Evolutionary conservation across 1,139 yeast species (phyloP).

Genomic region (Suhomyces anneliseae): DNA sequence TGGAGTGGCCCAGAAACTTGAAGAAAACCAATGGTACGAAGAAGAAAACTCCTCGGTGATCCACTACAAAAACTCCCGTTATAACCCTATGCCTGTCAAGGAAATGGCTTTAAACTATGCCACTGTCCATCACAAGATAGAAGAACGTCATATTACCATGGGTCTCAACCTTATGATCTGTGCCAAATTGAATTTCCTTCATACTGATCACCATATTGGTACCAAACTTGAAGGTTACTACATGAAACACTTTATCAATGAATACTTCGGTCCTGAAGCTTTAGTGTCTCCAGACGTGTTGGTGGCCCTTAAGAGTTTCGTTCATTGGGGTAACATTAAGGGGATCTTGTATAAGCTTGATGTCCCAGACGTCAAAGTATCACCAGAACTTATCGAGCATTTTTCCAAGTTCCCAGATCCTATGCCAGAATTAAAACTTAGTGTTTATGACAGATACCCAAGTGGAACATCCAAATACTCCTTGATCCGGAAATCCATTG

Average conservation of each 20-base stretch:
- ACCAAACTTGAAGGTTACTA: slow-evolving; percentile 48
- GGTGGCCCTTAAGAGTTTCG: slow-evolving; percentile 52
- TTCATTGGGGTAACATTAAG: slow-evolving; percentile 57
- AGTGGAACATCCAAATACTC: slow-evolving; percentile 55
- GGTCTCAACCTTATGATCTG: slow-evolving; percentile 48
- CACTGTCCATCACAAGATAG: slow-evolving; percentile 19
- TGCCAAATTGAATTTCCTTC: slow-evolving; percentile 53
- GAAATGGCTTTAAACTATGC: slow-evolving; percentile 33
- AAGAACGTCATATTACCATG: slow-evolving; percentile 35
- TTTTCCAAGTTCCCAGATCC: slow-evolving; percentile 48
- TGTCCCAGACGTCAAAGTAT: slow-evolving; percentile 40
- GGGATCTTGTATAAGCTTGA: slow-evolving; percentile 47
- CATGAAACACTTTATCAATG: slow-evolving; percentile 40
- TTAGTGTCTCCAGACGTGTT: slow-evolving; percentile 44
- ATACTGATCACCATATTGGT: slow-evolving; percentile 58
- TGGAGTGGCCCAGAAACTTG: slow-evolving; percentile 52
- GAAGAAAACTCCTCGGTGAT: slow-evolving; percentile 47
- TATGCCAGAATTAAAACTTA: slow-evolving; percentile 37
- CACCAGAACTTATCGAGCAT: slow-evolving; percentile 26
- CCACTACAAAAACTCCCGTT: slow-evolving; percentile 33
- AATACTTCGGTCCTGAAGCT: slow-evolving; percentile 45
- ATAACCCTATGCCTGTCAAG: slow-evolving; percentile 28
- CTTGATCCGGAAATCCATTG: slow-evolving; percentile 42
- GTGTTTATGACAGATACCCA: slow-evolving; percentile 50
- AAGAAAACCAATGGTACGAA: slow-evolving; percentile 51